Percentiles rank a stretch among this genome's conserved stretches.
Conservation (phyloP, 1,284 basidiomycete species). For the Mycena citricolor region DNA sequence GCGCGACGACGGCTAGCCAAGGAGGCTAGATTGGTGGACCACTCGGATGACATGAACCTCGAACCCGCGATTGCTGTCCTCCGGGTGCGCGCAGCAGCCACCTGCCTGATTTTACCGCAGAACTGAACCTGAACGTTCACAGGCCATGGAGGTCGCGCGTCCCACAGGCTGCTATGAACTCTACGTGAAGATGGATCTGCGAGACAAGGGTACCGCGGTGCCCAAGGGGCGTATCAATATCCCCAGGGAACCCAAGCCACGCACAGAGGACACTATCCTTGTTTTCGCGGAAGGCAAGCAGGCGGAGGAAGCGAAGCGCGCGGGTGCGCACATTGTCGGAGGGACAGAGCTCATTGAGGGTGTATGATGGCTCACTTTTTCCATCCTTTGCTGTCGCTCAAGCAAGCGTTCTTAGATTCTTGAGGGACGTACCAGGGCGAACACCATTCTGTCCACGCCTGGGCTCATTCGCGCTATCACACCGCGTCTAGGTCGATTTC, state of each 20-base stretch:
- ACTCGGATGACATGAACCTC: constrained; percentile 62
- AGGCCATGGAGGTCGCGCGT: constrained; percentile 80
- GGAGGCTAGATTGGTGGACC: constrained; percentile 44
- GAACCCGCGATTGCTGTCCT: constrained; percentile 64
- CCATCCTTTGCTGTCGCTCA: constrained; percentile 4
- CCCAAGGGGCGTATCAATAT: constrained; percentile 70
- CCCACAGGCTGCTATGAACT: constrained; percentile 79
- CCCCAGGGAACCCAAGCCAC: constrained; percentile 70
- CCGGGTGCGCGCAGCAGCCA: constrained; percentile 48
- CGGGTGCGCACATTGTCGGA: constrained; percentile 86
- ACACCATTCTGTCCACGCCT: constrained; percentile 82
- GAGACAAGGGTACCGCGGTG: constrained; percentile 62
- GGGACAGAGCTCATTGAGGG: constrained; percentile 81
- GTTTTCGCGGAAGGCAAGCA: constrained; percentile 84
- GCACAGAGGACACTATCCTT: constrained; percentile 71
- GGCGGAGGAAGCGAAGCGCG: constrained; percentile 75
- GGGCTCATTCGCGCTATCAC: constrained; percentile 79
- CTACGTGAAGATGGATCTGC: constrained; percentile 73
- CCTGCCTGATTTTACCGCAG: neutral
- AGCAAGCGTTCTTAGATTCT: constrained; percentile 50
- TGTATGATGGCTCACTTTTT: constrained; percentile 43
- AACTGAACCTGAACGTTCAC: neutral
- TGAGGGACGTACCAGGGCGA: constrained; percentile 68
- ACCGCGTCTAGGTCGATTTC: constrained; percentile 80
- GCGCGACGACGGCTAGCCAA: constrained; percentile 36